Percentiles rank a stretch among this genome's conserved stretches.
phyloP scores from a whole-genome alignment of 345 rosid genomes.

The Eucalyptus polyanthemos region DNA sequence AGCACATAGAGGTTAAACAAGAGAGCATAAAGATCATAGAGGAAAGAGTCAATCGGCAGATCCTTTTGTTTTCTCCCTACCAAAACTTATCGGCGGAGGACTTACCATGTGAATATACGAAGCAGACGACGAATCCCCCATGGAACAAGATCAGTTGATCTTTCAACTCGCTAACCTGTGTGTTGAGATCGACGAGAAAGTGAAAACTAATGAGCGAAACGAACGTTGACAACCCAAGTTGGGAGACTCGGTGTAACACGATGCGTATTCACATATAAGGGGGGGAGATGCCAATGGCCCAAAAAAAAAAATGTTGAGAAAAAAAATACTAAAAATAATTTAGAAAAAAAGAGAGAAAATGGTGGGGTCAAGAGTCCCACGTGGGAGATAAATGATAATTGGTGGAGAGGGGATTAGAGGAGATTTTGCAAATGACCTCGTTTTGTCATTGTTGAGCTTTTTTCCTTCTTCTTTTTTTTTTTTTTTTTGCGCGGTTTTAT shows the following conservation, averaged over 20 bases:
- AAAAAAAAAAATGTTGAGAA: not conserved
- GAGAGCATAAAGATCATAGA: not conserved
- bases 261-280: not conserved
- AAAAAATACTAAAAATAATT: too few species aligned
- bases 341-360: not conserved
- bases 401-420: slow-evolving; percentile 75
- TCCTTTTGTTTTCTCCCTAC: not conserved
- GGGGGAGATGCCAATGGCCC: not conserved
- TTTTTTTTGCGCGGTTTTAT: slow-evolving; percentile 5
- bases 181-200: not conserved
- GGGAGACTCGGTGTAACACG: not conserved
- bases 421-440: slow-evolving; percentile 41
- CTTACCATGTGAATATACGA: slow-evolving; percentile 86
- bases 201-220: not conserved
- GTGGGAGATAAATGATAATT: slow-evolving; percentile 77
- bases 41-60: not conserved
- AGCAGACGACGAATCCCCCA: slow-evolving; percentile 63
- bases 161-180: not conserved
- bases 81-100: not conserved
- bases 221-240: not conserved
- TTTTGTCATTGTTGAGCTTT: not conserved
- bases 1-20: not conserved
- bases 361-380: slow-evolving; percentile 55
- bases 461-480: slow-evolving; percentile 23
- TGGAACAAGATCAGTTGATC: not conserved